Evolutionary conservation across 1,284 basidiomycete genomes (phyloP), one percentile per base, ranked within the genome.

Genomic region (Anthracocystis walkeri): DNA sequence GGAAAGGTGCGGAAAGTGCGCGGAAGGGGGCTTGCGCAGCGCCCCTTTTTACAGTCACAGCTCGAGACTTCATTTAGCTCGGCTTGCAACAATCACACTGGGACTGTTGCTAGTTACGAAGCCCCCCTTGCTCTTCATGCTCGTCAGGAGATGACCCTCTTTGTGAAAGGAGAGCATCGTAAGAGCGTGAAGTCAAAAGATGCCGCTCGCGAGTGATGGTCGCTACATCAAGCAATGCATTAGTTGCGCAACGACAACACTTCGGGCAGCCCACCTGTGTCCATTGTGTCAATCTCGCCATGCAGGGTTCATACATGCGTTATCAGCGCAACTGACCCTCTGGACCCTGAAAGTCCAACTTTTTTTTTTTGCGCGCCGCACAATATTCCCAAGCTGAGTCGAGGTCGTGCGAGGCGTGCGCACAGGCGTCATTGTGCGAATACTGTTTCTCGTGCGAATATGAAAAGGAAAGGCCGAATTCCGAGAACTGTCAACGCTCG

Each of bases 321-420:
- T 68, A 63, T 68, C 66, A 40, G 58, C 20, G 18, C 27, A 8
- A 16, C 55, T 56, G 66, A 68, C 66, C 56, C 66, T 63, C 8
- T 58, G 60, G 66, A 68, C 66, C 66, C 66, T 68, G 66, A 68
- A 68, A 57, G 35, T 31, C n/a, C 49, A 45, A 31, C 27, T 46
- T 57, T 57, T 40, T 35, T 48, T 33, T 29, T 11, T 21, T 38
- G 58, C 50, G 50, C 49, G 58, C 58, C 27, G 46, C 46, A 10
- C 23, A 38, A 10, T 45, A 23, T 21, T 31, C 14, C 14, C 25
- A 25, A 42, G 65, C 65, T 62, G 58, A 56, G 54, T 59, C 41
- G 29, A 31, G 52, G 64, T 66, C 65, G 65, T 66, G 58, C 64
- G 64, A 66, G 31, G 29, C 38, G 54, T 27, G 65, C 41, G 65